Conservation (phyloP, 2,329 filamentous ascomycete species). For the Colletotrichum gloeosporioides region DNA sequence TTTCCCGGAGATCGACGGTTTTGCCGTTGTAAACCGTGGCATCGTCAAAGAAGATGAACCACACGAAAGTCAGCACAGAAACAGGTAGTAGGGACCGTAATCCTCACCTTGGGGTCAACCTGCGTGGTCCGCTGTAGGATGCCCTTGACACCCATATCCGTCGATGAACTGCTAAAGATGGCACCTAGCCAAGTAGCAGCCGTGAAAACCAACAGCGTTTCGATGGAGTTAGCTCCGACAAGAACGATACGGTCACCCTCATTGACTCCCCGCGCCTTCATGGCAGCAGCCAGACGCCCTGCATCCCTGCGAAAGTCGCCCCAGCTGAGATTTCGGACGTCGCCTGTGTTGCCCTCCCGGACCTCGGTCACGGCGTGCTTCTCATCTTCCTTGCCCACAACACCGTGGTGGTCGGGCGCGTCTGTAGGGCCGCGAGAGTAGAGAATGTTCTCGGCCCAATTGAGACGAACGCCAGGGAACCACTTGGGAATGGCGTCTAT, state of each 20-base stretch:
- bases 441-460: conserved; percentile 83
- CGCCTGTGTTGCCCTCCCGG: conserved; percentile 64
- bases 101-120: conserved; percentile 69
- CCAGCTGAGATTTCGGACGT: conserved; percentile 68
- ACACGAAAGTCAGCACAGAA: background rate
- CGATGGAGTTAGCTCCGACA: conserved; percentile 76
- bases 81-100: background rate
- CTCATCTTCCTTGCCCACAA: conserved; percentile 69
- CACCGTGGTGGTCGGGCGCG: conserved; percentile 53
- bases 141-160: conserved; percentile 83
- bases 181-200: conserved; percentile 74
- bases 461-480: conserved; percentile 77
- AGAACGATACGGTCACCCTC: conserved; percentile 79
- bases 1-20: conserved; percentile 71
- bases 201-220: conserved; percentile 75
- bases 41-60: conserved; percentile 84
- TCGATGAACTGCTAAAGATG: conserved; percentile 77
- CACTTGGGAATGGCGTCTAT: conserved; percentile 77
- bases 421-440: conserved; percentile 55
- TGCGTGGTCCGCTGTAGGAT: conserved; percentile 77
- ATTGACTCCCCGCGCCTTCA: conserved; percentile 68
- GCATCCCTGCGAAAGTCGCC: conserved; percentile 65
- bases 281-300: conserved; percentile 66
- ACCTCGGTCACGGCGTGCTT: conserved; percentile 76
- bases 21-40: conserved; percentile 81